phyloP scores from a whole-genome alignment of 768 basidiomycete genomes.

The Tulasnella sp. region DNA sequence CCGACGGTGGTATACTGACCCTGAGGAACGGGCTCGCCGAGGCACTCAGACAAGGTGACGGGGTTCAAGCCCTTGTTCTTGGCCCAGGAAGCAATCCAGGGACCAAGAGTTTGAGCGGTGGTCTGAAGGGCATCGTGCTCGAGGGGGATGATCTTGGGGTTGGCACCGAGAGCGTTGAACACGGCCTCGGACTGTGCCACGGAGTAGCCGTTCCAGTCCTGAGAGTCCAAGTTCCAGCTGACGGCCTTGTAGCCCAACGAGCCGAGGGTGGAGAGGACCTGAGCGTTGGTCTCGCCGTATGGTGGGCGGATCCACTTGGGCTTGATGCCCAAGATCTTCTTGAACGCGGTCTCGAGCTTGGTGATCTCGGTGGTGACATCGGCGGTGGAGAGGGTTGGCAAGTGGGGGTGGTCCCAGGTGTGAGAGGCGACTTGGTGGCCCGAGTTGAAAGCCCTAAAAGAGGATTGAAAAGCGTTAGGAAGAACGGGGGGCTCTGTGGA shows the following conservation, averaged over 20 bases:
- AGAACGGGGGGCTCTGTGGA: too few species aligned
- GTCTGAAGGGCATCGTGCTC: background rate
- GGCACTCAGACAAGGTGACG: background rate
- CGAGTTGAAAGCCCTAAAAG: background rate
- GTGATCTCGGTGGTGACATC: background rate
- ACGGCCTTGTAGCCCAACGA: background rate
- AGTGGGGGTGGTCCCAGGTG: slow-evolving; percentile 15
- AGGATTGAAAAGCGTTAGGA: background rate
- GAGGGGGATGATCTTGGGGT: background rate
- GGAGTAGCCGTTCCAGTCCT: background rate
- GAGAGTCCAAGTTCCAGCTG: background rate
- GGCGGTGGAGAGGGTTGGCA: background rate
- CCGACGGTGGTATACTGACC: slow-evolving; percentile 1
- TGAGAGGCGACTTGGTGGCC: slow-evolving; percentile 17
- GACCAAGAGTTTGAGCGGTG: background rate
- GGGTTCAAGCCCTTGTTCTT: background rate
- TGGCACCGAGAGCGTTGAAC: background rate
- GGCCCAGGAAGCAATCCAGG: background rate
- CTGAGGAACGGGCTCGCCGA: background rate
- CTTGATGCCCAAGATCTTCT: slow-evolving; percentile 6
- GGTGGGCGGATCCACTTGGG: background rate
- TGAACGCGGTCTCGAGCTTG: background rate
- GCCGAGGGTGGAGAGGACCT: background rate
- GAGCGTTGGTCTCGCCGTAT: background rate
- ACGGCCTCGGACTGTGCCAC: background rate